Evolutionary conservation across 2,329 filamentous ascomycete species (phyloP).

Genomic region (Microdochium bolleyi): DNA sequence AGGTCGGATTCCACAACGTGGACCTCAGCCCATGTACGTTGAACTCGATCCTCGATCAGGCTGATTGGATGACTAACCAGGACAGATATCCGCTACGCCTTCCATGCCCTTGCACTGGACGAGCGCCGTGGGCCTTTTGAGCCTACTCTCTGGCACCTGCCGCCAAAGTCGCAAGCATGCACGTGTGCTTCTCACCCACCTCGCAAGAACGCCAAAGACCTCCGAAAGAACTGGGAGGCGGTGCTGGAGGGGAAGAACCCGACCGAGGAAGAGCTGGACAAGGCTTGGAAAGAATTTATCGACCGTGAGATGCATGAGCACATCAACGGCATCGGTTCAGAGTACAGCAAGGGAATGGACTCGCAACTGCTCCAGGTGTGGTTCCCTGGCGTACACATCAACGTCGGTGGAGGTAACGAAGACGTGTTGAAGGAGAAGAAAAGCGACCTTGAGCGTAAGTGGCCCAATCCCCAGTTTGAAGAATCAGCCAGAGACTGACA

Average conservation of each 20-base stretch:
- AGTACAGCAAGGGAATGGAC: no score
- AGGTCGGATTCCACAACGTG: conserved; percentile 4
- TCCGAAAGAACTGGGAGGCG: no score
- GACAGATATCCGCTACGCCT: conserved; percentile 22
- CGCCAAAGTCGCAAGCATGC: background rate
- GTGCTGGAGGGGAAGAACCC: background rate
- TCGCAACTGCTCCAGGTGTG: conserved; percentile 37
- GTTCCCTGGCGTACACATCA: conserved; percentile 46
- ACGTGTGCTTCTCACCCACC: no score
- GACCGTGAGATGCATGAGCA: background rate
- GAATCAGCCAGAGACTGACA: no score
- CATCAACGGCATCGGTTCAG: no score
- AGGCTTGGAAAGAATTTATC: background rate
- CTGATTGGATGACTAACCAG: no score
- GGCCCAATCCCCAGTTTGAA: no score
- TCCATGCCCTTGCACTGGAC: conserved; percentile 27
- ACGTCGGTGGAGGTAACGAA: conserved; percentile 35
- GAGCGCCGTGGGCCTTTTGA: conserved; percentile 33
- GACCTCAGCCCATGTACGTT: conserved; percentile 4
- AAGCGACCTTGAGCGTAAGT: background rate
- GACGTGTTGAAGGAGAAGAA: background rate
- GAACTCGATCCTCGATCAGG: no score
- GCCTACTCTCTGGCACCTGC: conserved; percentile 36
- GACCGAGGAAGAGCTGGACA: background rate
- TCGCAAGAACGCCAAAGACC: no score